Base-by-base conservation (phyloP, 2,329 filamentous ascomycete genomes). In the Tolypocladium ophioglossoides region DNA sequence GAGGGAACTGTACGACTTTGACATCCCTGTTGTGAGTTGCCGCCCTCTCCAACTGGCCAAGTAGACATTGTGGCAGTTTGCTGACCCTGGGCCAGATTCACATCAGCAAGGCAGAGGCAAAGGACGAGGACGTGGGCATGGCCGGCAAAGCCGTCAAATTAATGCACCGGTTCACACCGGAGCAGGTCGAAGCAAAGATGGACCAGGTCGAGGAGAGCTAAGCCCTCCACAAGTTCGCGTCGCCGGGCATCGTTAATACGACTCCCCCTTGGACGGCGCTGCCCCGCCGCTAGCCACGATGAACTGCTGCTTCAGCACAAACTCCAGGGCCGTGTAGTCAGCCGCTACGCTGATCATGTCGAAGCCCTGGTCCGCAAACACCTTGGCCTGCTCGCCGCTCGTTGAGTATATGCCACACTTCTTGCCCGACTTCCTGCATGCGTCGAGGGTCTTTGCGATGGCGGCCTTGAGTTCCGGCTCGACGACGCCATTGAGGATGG, bases 1-100 rank as follows among this genome's bases (percentile, higher is more conserved):
- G 88, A 83, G 80, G 63, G 77, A 84, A 50, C 64, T 90, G 1
- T 92, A 92, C 65, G 87, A 91, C 55, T 89, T 91, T 66, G 88
- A 92, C 61, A 87, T 89, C 9, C 88, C 88, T 0, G 88, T 91
- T 64, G 87, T 91, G 73, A 63, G 78, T 68, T 37, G 12, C 10
- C 22, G 10, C 11, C 1, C 5, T 20, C 4, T 20, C 14, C 14
- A 16, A 9, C n/a, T 49, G 35, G 27, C 39, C 44, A 37, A 6
- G 50, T 22, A 27, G 27, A 22, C 47, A 11, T 50, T 24, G 3
- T 34, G 40, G 37, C 32, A 34, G 34, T 22, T 27, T 39, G 24
- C 37, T 51, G 12, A 52, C 54, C 55, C 46, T 12, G 16, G 30
- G 30, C n/a, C 37, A 83, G 80, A 81, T 83, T 58, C 80, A 84